Base-by-base conservation (phyloP, 139 green algal species). In the Prasinococcaceae sp. region DNA sequence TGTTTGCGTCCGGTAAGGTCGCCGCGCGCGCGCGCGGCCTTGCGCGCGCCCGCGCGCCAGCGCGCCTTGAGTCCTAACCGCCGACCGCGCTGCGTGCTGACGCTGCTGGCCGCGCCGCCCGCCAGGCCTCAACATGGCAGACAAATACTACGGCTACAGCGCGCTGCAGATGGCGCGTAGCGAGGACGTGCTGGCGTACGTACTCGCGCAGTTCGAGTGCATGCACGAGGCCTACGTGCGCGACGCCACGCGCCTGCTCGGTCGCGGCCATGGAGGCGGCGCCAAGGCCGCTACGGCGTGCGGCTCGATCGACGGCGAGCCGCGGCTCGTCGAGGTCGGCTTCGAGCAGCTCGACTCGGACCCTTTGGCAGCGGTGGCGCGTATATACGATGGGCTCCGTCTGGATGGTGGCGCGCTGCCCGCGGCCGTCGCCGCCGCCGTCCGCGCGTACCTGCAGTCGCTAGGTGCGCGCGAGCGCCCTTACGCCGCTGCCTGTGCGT, bases 61-160 rank as follows among this genome's bases (percentile, higher is more conserved):
- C n/a, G n/a, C n/a, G n/a, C n/a, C n/a, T n/a, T n/a, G n/a, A n/a
- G n/a, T n/a, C n/a, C n/a, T n/a, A n/a, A n/a, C n/a, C n/a, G n/a
- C n/a, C n/a, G n/a, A n/a, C n/a, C n/a, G n/a, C n/a, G n/a, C n/a
- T n/a, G n/a, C n/a, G n/a, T n/a, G n/a, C n/a, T n/a, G n/a, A n/a
- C n/a, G n/a, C n/a, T n/a, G n/a, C n/a, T n/a, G n/a, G n/a, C n/a
- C n/a, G n/a, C n/a, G n/a, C n/a, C n/a, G n/a, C n/a, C n/a, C n/a
- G n/a, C n/a, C n/a, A n/a, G 43, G 32, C 8, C 23, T 49, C 2
- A 47, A 81, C 60, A 78, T 84, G 66, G 76, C 70, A 3, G 62
- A 79, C 47, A 66, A 47, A 3, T 77, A 77, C 44, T 73, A 67
- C 40, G 56, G 51, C 50, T 76, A 77, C 58, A 70, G 60, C 46